Percentiles rank a stretch among this genome's conserved stretches.
These are phyloP conservation scores for Elaeagnus macrophylla DNA, from an alignment of 306 rosid genomes.

Conservation along the genomic window DNA sequence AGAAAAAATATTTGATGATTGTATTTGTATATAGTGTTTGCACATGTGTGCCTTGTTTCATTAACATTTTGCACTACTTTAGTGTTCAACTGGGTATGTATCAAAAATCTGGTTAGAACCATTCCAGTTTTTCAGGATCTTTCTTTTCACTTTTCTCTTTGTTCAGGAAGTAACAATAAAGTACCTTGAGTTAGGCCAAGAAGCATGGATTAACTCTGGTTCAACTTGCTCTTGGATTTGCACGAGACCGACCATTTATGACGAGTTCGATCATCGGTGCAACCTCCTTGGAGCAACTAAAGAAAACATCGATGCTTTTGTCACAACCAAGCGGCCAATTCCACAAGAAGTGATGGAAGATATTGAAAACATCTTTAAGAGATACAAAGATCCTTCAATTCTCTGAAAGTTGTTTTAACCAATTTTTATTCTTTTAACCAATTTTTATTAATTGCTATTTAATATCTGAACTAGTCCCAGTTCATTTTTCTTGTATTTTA, in stretches of 20 bases:
- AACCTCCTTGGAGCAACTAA: conserved; percentile 71
- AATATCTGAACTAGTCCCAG: too few species aligned
- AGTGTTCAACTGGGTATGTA: too few species aligned
- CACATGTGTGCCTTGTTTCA: too few species aligned
- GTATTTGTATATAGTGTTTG: too few species aligned
- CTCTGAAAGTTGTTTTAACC: conserved; percentile 15
- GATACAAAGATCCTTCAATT: conserved; percentile 69
- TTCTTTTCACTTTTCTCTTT: conserved; percentile 7
- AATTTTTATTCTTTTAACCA: neutral
- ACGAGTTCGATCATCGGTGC: conserved; percentile 88
- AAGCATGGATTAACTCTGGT: conserved; percentile 63
- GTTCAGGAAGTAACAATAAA: conserved; percentile 64
- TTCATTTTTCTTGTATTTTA: too few species aligned
- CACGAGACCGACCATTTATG: conserved; percentile 76
- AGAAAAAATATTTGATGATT: too few species aligned
- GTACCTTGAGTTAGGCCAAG: conserved; percentile 61
- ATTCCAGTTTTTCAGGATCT: neutral
- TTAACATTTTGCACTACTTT: too few species aligned
- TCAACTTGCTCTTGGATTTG: conserved; percentile 81
- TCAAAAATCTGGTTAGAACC: too few species aligned
- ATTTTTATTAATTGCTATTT: neutral
- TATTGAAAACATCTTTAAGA: conserved; percentile 57
- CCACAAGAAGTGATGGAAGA: conserved; percentile 50
- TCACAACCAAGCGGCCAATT: conserved; percentile 54
- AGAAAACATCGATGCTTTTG: conserved; percentile 66